Base-by-base conservation (phyloP, 352 stramenopile genomes). In the Phytophthora palmivora region DNA sequence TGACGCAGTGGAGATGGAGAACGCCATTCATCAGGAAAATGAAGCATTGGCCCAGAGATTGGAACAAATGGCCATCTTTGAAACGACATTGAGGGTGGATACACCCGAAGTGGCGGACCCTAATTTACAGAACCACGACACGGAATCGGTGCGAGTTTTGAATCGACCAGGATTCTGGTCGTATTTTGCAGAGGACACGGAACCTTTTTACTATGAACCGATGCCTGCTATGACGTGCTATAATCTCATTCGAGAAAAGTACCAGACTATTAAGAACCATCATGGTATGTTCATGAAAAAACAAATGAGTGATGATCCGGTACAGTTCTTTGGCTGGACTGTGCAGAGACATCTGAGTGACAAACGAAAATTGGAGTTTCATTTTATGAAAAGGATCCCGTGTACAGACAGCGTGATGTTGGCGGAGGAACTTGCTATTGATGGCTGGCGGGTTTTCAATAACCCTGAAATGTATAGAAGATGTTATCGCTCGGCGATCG, bases 201-300 rank as follows among this genome's bases (percentile, higher is more conserved):
- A 70, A 34, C 74, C 74, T 6, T 80, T 83, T 54, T 83, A 75
- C 68, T 83, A 71, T 43, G 74, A 74, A 43, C 64, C 68, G 15
- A 78, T 79, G 50, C 21, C 70, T 4, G 34, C 37, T 1, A 26
- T 30, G n/a, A 58, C 47, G 4, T 71, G 60, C 43, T 70, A 73
- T 43, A 50, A 32, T 21, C 49, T 76, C 33, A 62, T 80, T 43
- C 46, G 50, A 11, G 51, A 63, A 16, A 72, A 63, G 43, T 70
- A 68, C 28, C 47, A 69, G 41, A 59, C 53, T 3, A 70, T 72
- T 16, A 65, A 70, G 30, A 43, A 28, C 10, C 66, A 79, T 34
- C 47, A 79, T 45, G 45, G 54, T 7, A 54, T 47, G 22, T 79
- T 78, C 42, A 41, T 46, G 16, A 63, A 39, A 12, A 47, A 50